These are phyloP conservation scores for Extremus antarcticus DNA, from an alignment of 495 filamentous ascomycete genomes.

Conservation along the genomic window DNA sequence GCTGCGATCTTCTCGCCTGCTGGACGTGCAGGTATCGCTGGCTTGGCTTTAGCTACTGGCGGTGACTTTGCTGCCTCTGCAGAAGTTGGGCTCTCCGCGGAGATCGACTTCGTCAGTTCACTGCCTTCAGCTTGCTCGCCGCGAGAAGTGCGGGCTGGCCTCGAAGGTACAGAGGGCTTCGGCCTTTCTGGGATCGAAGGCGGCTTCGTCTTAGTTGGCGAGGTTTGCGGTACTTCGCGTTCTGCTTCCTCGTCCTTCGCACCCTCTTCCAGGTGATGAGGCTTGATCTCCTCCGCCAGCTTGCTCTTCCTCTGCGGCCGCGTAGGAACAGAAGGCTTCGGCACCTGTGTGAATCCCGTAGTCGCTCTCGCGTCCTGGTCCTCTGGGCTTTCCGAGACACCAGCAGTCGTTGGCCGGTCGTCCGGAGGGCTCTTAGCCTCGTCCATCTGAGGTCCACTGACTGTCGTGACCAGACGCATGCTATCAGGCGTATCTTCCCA, in stretches of 20 bases:
- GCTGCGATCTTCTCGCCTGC: constrained; percentile 79
- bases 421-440: constrained; percentile 17
- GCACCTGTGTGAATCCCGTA: constrained; percentile 7
- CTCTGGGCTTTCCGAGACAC: constrained; percentile 3
- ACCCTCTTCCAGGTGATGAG: constrained; percentile 1
- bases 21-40: constrained; percentile 65
- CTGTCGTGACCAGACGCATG: constrained; percentile 66
- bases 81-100: constrained; percentile 13
- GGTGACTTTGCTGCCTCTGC: constrained; percentile 5
- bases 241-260: constrained; percentile 8
- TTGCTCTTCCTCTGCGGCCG: constrained; percentile 18
- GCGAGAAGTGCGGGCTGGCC: constrained; percentile 42
- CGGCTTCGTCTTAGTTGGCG: constrained; percentile 29
- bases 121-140: constrained; percentile 30
- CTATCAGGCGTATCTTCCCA: constrained; percentile 94
- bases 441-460: constrained; percentile 52
- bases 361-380: constrained; percentile 10
- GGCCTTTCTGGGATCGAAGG: constrained; percentile 50
- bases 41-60: constrained; percentile 28
- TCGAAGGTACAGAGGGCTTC: constrained; percentile 68
- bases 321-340: constrained; percentile 11
- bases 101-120: constrained; percentile 28
- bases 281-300: constrained; percentile 16
- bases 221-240: constrained; percentile 20
- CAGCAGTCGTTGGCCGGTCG: constrained; percentile 10